Evolutionary conservation across 495 filamentous ascomycete species (phyloP).

Genomic region (Coniosporium apollinis): DNA sequence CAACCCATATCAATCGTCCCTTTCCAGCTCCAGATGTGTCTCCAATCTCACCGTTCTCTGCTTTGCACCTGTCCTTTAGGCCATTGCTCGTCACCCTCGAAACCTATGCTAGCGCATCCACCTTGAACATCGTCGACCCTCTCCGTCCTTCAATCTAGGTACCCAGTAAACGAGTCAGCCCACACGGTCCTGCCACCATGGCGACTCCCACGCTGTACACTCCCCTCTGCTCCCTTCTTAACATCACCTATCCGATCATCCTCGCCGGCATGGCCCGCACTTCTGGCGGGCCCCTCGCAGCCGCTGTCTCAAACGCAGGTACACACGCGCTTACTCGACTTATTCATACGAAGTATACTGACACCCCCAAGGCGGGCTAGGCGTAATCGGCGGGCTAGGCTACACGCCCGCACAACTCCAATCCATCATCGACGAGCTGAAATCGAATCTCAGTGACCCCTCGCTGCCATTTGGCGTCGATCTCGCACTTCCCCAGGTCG

Average conservation of each 20-base stretch:
- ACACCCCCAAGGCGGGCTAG: too few species aligned
- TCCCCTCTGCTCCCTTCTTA: slow-evolving; percentile 55
- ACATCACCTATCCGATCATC: slow-evolving; percentile 66
- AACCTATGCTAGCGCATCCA: slow-evolving; percentile 3
- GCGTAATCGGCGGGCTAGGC: too few species aligned
- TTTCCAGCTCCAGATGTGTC: too few species aligned
- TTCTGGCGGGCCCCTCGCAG: slow-evolving; percentile 58
- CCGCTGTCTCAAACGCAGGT: slow-evolving; percentile 76
- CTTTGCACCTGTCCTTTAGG: too few species aligned
- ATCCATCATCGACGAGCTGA: slow-evolving; percentile 67
- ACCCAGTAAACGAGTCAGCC: neutral
- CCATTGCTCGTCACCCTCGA: neutral
- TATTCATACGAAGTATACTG: too few species aligned
- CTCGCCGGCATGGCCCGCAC: slow-evolving; percentile 82
- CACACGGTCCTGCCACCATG: slow-evolving; percentile 6
- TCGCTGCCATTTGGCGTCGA: slow-evolving; percentile 72
- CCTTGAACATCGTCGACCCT: neutral
- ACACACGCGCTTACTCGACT: too few species aligned
- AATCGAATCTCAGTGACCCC: slow-evolving; percentile 43
- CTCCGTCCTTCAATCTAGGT: too few species aligned
- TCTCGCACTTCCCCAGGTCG: slow-evolving; percentile 71
- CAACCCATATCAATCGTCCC: too few species aligned
- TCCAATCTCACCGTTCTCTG: too few species aligned
- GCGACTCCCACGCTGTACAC: slow-evolving; percentile 39
- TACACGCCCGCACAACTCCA: slow-evolving; percentile 70